Conservation (phyloP, 2,329 filamentous ascomycete species). For the Cercospora beticola region DNA sequence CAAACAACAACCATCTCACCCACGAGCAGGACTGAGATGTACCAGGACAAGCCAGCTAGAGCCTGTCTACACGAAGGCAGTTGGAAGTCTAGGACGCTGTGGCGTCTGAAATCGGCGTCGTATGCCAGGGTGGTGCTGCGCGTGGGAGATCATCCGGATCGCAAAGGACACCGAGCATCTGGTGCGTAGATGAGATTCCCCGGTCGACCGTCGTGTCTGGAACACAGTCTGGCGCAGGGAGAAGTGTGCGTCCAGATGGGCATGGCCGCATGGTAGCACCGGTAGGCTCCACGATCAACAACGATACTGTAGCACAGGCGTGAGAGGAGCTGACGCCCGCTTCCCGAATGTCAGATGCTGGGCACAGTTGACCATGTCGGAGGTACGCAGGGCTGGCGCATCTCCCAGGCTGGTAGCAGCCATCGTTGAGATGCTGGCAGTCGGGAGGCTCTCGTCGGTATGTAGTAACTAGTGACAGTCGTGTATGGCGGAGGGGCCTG, state of each 20-base stretch:
- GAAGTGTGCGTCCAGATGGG: neutral
- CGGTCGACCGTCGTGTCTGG: neutral
- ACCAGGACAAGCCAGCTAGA: neutral
- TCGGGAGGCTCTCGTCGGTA: neutral
- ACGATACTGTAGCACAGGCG: neutral
- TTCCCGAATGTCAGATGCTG: neutral
- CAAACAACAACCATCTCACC: neutral
- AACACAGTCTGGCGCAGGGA: neutral
- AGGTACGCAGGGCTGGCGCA: neutral
- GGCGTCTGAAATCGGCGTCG: neutral
- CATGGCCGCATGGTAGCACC: too few relatives aligned
- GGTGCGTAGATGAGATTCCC: neutral
- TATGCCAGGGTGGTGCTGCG: neutral
- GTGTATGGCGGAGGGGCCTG: neutral
- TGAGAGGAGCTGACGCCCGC: neutral
- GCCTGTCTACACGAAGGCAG: neutral
- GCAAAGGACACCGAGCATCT: neutral
- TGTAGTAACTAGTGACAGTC: neutral
- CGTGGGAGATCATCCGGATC: neutral
- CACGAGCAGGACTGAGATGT: neutral
- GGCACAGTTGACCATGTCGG: neutral
- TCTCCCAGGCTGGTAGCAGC: neutral
- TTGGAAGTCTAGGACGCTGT: neutral
- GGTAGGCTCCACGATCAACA: neutral
- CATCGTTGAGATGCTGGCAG: neutral